A percentile compares a stretch with the other conserved stretches of the same genome.
phyloP scores from a whole-genome alignment of 495 filamentous ascomycete species.

The Collariella sp. region DNA sequence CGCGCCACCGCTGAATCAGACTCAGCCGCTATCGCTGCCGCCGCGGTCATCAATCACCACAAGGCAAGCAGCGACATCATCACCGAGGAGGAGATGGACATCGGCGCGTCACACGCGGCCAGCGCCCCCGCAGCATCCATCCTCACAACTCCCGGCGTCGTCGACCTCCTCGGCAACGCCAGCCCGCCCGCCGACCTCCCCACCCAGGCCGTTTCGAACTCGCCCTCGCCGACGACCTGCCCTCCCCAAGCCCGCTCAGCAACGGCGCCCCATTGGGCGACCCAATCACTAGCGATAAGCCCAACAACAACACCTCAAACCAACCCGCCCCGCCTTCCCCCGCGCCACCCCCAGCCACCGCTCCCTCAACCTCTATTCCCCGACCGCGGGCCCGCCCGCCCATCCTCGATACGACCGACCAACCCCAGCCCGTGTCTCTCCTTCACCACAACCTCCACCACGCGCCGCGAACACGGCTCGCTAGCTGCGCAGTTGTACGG shows the following conservation, averaged over 20 bases:
- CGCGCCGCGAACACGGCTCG: constrained; percentile 30
- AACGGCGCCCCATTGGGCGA: neutral
- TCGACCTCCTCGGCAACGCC: constrained; percentile 66
- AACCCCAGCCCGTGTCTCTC: constrained; percentile 35
- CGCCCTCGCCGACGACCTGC: constrained; percentile 23
- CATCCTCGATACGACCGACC: constrained; percentile 7
- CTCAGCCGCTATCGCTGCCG: constrained; percentile 34
- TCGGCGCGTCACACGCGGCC: constrained; percentile 34
- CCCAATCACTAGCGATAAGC: neutral
- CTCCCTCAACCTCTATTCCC: constrained; percentile 35
- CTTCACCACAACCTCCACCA: constrained; percentile 31
- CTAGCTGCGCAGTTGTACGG: constrained; percentile 39
- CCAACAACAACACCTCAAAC: neutral
- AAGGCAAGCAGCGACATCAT: constrained; percentile 8
- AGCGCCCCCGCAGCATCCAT: constrained; percentile 33
- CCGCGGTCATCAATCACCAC: neutral
- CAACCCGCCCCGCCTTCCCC: constrained; percentile 9
- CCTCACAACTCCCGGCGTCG: constrained; percentile 16
- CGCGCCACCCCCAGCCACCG: constrained; percentile 26
- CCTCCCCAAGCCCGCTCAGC: neutral
- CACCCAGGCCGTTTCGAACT: constrained; percentile 82
- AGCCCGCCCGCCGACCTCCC: constrained; percentile 56
- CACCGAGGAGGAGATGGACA: constrained; percentile 27
- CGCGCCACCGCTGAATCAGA: constrained; percentile 34
- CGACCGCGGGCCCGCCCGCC: constrained; percentile 21